These are phyloP conservation scores for Hordeum marinum DNA, from an alignment of 176 grass and related monocot genomes.

Conservation along the genomic window DNA sequence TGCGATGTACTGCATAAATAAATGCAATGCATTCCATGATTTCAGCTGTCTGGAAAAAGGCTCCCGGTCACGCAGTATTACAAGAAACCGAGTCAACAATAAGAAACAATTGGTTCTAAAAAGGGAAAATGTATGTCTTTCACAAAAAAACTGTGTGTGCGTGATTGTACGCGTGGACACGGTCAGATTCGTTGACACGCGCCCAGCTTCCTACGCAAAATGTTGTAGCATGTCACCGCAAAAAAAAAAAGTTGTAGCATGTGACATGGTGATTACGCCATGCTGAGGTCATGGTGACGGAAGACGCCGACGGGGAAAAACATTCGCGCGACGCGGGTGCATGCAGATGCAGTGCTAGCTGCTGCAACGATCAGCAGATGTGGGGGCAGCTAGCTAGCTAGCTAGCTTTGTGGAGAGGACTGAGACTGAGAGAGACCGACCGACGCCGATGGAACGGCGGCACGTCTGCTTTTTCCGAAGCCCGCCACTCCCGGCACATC, in stretches of 20 bases:
- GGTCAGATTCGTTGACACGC: neutral
- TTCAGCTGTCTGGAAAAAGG: too few relatives aligned
- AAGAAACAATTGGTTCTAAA: neutral
- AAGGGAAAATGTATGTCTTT: too few relatives aligned
- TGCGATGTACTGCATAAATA: neutral
- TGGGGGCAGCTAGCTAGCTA: neutral
- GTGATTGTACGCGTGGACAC: neutral
- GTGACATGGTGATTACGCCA: neutral
- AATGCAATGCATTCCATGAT: neutral
- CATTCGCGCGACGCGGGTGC: neutral
- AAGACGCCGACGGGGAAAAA: neutral
- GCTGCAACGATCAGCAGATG: neutral
- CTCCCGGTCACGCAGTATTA: too few relatives aligned
- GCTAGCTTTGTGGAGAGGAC: neutral
- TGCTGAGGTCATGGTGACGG: conserved; percentile 11
- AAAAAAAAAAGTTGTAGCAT: too few relatives aligned
- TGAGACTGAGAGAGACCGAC: neutral
- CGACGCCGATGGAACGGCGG: conserved; percentile 17
- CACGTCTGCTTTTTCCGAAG: conserved; percentile 32
- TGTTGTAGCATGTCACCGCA: too few relatives aligned
- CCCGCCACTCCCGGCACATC: neutral
- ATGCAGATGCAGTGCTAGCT: neutral
- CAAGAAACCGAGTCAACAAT: too few relatives aligned
- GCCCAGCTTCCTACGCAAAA: neutral
- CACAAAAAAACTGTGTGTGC: too few relatives aligned